These are phyloP conservation scores for Sechiopsis laciniata DNA, from an alignment of 306 rosid genomes.

Conservation along the genomic window DNA sequence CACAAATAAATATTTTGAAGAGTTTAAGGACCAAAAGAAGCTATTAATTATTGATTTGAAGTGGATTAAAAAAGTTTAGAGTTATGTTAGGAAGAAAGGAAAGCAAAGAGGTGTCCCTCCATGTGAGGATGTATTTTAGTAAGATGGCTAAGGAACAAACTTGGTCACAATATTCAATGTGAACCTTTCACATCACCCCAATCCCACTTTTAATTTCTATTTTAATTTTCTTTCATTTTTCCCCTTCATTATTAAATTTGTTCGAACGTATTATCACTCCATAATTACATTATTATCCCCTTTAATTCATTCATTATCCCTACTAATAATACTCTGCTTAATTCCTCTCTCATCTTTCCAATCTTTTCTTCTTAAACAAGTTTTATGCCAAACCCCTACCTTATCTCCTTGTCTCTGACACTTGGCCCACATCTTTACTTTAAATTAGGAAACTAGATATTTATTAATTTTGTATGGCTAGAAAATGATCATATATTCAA, in stretches of 20 bases:
- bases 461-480: not conserved
- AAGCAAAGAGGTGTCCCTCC: slow-evolving; percentile 13
- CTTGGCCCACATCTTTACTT: not conserved
- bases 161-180: slow-evolving; percentile 8
- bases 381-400: not conserved
- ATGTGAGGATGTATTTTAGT: slow-evolving; percentile 8
- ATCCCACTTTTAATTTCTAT: not conserved
- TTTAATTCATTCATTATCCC: not conserved
- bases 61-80: too few species aligned
- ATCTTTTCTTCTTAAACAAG: not conserved
- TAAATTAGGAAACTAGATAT: too few species aligned
- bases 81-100: not conserved
- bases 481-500: too few species aligned
- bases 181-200: not conserved
- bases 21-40: too few species aligned
- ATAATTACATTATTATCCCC: slow-evolving; percentile 13
- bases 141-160: not conserved
- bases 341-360: not conserved
- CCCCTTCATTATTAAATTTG: not conserved
- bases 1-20: too few species aligned
- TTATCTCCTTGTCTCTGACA: not conserved
- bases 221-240: not conserved
- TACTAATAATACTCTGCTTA: not conserved
- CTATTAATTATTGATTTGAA: too few species aligned
- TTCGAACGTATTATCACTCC: slow-evolving; percentile 13